Conservation (phyloP, 106 monocot genomes). For the Allium sativum region DNA sequence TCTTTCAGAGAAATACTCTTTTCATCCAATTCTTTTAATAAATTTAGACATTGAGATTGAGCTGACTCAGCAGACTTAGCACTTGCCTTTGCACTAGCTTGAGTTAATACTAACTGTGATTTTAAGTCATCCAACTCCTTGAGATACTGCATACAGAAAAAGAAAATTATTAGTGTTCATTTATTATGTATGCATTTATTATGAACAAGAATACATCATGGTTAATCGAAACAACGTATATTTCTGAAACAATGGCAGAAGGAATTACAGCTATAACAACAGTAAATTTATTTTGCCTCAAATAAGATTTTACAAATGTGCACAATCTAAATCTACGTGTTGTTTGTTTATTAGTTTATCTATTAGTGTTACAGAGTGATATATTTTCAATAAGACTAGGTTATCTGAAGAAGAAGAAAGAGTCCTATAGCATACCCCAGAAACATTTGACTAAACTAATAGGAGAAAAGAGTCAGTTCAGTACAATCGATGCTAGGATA, state of each 20-base stretch:
- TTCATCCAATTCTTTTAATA: constrained; percentile 70
- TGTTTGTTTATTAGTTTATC: no score
- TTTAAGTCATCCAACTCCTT: constrained; percentile 64
- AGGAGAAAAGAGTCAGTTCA: no score
- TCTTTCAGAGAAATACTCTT: constrained; percentile 54
- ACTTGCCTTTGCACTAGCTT: constrained; percentile 72
- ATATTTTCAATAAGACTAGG: no score
- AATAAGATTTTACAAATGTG: no score
- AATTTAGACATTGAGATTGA: constrained; percentile 44
- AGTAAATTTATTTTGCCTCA: no score
- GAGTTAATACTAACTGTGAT: constrained; percentile 55
- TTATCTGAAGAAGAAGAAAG: no score
- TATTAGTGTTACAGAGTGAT: no score
- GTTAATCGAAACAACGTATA: not conserved
- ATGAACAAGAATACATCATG: not conserved
- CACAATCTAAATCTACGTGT: no score
- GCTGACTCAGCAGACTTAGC: constrained; percentile 67
- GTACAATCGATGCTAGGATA: no score
- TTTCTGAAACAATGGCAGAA: not conserved
- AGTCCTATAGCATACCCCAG: no score
- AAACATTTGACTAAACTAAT: no score
- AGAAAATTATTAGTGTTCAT: not conserved
- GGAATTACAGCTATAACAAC: no score
- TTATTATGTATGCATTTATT: not conserved
- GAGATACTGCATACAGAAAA: constrained; percentile 37